Evolutionary conservation across 129 eudicot species (phyloP), one percentile per base, ranked within the genome.

Genomic region (Rutidosis leptorrhynchoides): DNA sequence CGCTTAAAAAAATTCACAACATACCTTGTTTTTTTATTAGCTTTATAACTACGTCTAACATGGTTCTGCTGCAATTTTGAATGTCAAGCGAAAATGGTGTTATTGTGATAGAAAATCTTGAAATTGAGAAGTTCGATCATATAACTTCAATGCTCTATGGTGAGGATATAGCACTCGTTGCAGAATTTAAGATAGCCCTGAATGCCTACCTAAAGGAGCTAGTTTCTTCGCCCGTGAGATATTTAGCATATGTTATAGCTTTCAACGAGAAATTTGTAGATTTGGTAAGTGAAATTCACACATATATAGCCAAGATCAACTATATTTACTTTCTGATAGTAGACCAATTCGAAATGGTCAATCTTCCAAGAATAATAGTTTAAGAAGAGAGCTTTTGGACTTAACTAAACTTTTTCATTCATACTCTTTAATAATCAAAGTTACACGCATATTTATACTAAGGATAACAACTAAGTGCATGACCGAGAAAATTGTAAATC

Each of bases 221-320:
- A 7, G 79, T 79, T 42, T 58, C 80, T 54, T 86, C 95, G 3
- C 88, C 88, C 0, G 85, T 90, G 23, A 76, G 82, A 67, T 85
- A 95, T 43, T 62, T 89, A 46, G 79, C 88, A 62, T 88, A 84
- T 17, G 76, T 80, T 22, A 86, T 90, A 63, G 75, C 81, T 46
- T 86, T 84, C 74, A 90, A 86, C 61, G 24, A 80, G 33, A 81
- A 79, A 52, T 60, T 24, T 72, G 70, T 83, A 0, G 53, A 68
- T 21, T 25, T 79, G 82, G 89, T 73, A 72, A 37, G 76, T 65
- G 9, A 10, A 54, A 7, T 25, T 74, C n/a, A 45, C 59, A 54
- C 28, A n/a, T n/a, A 14, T 22, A 20, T 52, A 19, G 15, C 9
- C 27, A 3, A 20, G 22, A 19, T 22, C 6, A 22, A 19, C 28